Base-by-base conservation (phyloP, 257 asterid genomes). In the Lithospermum erythrorhizon region DNA sequence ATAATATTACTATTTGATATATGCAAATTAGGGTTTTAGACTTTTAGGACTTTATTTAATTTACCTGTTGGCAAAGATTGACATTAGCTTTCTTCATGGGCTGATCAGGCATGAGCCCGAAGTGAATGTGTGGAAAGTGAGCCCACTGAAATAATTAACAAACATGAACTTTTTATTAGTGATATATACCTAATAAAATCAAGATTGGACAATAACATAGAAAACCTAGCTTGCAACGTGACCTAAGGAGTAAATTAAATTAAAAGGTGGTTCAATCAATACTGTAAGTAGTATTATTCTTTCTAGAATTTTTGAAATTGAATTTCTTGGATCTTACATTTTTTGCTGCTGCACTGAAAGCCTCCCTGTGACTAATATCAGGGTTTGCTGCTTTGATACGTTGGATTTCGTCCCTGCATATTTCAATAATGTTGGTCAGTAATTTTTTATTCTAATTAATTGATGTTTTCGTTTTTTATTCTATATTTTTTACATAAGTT, bases 331-430 rank as follows among this genome's bases (percentile, higher is more conserved):
- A 80, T 84, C 97, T 80, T 81, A 91, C 98, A 83, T 91, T 91
- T 80, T 91, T 91, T 59, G 98, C 98, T 63, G 98, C 98, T 6
- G 98, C 98, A 71, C 98, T 91, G 81, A 91, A 91, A 65, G 98
- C 98, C 75, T 91, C 96, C 83, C 98, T 91, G 81, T 91, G 98
- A 66, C 96, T 91, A 22, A 91, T 91, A 86, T 91, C 98, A 72
- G 98, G 98, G 83, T 91, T 91, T 78, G 90, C 96, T 60, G 98
- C 96, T 82, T 91, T 91, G 88, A 91, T 91, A 71, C 98, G 96
- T 80, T 91, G 98, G 93, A 91, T 91, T 88, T 91, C 98, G 79
- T 91, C 98, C 95, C 96, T 91, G 79, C 73, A 60, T 53, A 55
- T 59, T 30, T 49, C 56, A 11, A 32, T 61, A 9, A 29, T 27